phyloP scores from a whole-genome alignment of 2,329 filamentous ascomycete genomes.

The Metarhizium humberi region DNA sequence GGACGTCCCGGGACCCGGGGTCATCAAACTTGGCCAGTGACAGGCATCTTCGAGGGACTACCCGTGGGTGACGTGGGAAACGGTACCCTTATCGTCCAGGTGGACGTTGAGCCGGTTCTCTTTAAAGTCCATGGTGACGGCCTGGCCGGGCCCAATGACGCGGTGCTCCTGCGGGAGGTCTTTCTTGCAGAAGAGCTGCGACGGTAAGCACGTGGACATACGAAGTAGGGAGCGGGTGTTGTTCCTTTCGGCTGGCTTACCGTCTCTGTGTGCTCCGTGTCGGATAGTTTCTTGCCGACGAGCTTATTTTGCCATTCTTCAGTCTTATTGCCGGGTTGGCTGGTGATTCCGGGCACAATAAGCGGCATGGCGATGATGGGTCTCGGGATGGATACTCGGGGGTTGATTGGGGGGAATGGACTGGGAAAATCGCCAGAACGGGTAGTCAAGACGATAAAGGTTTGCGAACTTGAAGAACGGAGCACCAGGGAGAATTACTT shows the following conservation, averaged over 20 bases:
- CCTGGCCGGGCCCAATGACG: slow-evolving; percentile 45
- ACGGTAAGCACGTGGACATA: background rate
- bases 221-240: background rate
- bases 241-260: slow-evolving; percentile 26
- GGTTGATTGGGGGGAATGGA: too few species aligned
- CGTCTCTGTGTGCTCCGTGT: slow-evolving; percentile 38
- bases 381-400: too few species aligned
- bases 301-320: slow-evolving; percentile 54
- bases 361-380: slow-evolving; percentile 45
- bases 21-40: too few species aligned
- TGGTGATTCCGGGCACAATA: slow-evolving; percentile 49
- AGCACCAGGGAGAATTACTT: too few species aligned
- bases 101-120: slow-evolving; percentile 49
- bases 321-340: slow-evolving; percentile 34
- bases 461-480: too few species aligned
- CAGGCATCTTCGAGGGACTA: background rate
- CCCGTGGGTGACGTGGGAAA: slow-evolving; percentile 49
- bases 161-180: slow-evolving; percentile 49
- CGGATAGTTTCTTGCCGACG: slow-evolving; percentile 52
- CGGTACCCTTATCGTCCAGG: slow-evolving; percentile 49
- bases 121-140: slow-evolving; percentile 49
- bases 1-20: too few species aligned
- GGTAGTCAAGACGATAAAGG: too few species aligned
- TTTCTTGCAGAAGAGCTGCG: slow-evolving; percentile 49
- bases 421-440: too few species aligned